Percentiles rank a stretch among this genome's conserved stretches.
These are phyloP conservation scores for Ramalina intermedia DNA, from an alignment of 495 filamentous ascomycete genomes.

Conservation along the genomic window DNA sequence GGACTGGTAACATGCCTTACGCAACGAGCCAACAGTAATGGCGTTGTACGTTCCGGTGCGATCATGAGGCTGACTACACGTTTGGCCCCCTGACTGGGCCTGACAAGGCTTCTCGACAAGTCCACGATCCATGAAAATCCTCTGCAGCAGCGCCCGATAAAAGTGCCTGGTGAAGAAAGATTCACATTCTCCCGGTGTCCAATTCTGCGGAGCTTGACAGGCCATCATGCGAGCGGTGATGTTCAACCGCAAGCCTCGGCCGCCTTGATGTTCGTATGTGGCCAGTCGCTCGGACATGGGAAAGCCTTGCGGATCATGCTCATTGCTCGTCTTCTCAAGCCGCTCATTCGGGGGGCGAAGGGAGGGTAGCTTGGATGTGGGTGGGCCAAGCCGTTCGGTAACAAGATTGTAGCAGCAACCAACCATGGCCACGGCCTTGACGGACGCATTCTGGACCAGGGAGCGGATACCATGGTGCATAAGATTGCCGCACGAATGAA, in stretches of 20 bases:
- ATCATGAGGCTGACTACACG: conserved; percentile 18
- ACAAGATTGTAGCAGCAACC: conserved; percentile 97
- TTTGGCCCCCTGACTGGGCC: conserved; percentile 19
- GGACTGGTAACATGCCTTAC: conserved; percentile 63
- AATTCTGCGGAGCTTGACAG: conserved; percentile 85
- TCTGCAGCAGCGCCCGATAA: conserved; percentile 81
- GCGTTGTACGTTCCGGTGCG: conserved; percentile 38
- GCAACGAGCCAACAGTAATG: conserved; percentile 72
- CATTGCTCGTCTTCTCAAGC: conserved; percentile 39
- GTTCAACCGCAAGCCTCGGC: conserved; percentile 63
- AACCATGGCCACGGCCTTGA: conserved; percentile 81
- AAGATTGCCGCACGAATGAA: conserved; percentile 94
- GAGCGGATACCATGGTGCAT: conserved; percentile 89
- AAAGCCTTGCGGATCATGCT: conserved; percentile 76
- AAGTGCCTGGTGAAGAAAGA: conserved; percentile 87
- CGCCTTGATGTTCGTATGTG: conserved; percentile 34
- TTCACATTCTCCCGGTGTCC: conserved; percentile 66
- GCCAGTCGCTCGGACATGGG: conserved; percentile 73
- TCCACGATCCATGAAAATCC: conserved; percentile 69
- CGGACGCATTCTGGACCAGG: conserved; percentile 63
- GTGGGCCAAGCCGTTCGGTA: conserved; percentile 75
- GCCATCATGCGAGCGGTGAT: conserved; percentile 97
- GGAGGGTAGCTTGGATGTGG: conserved; percentile 67
- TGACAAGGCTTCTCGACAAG: conserved; percentile 46
- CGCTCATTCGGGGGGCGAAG: conserved; percentile 45